Base-by-base conservation (phyloP, 2,329 filamentous ascomycete species). In the Pyricularia sp. region DNA sequence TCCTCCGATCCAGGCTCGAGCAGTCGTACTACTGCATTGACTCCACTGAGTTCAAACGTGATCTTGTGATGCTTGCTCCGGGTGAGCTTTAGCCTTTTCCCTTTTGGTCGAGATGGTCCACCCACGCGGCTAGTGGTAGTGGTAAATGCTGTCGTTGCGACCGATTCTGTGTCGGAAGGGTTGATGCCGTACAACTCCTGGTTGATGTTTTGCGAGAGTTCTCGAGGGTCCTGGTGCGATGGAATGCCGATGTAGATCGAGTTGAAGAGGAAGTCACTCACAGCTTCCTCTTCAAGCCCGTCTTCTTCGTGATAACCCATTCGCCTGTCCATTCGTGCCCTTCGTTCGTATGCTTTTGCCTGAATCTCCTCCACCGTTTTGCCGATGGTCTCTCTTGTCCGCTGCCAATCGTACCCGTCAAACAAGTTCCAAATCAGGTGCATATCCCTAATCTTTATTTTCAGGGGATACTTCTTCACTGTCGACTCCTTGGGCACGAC, bases 341-440 rank as follows among this genome's bases (percentile, higher is more conserved):
- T 84, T 65, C 88, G 86, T 73, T 97, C 90, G 61, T 88, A 86
- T 1, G 91, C 92, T 73, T 88, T 91, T 59, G 82, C 81, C 75
- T 99, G 91, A 1, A 99, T 88, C 64, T 96, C 88, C 66, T 94
- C 86, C 2, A 99, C 92, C 7, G 91, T 92, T 72, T 93, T 90
- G 26, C 87, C 87, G 65, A 99, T 96, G 4, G 88, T 85, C 67
- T 94, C 89, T 59, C 93, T 84, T 0, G 96, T 99, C 59, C 85
- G 84, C 69, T 88, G 84, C 96, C 96, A 99, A 75, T 99, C 96
- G 73, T 96, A 99, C 1, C 94, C 94, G 78, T 99, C 94, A 74
- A 94, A 97, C 1, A 99, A 79, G 72, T 99, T 96, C 94, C 94
- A 99, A 66, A 97, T 97, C 63, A 97, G 79, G 73, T 97, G 91